Base-by-base conservation (phyloP, 2,329 filamentous ascomycete genomes). In the Bimuria novae-zelandiae region DNA sequence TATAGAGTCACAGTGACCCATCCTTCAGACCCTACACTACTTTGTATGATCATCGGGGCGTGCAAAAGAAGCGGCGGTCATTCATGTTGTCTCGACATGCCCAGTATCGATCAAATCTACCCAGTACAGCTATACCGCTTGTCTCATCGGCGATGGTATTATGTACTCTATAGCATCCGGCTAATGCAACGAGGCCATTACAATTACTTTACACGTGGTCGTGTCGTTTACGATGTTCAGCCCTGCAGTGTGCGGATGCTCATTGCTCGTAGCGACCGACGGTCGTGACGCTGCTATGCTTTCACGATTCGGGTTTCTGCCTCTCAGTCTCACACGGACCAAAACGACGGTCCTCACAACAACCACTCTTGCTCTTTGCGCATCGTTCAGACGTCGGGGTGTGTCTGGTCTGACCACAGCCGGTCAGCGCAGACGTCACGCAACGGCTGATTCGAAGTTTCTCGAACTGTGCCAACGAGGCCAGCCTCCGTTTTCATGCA, bases 381-480 rank as follows among this genome's bases (percentile, higher is more conserved):
- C n/a, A n/a, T n/a, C n/a, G n/a, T n/a, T n/a, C n/a, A n/a, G n/a
- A n/a, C n/a, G n/a, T n/a, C 16, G 7, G 39, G 11, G 5, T 29
- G 7, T 27, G 30, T 36, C 4, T 16, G 30, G 10, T 43, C 25
- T 30, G 11, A 43, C 32, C 7, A 23, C n/a, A 39, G 19, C 43
- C 44, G 12, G 44, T 37, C 27, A 44, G 41, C 27, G 19, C 19
- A 16, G 33, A 46, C 49, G 49, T 46, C 44, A 49, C n/a, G 12
- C 17, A 4, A 42, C 7, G 17, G 14, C 23, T 12, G 23, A 14
- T 17, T 7, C 21, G 39, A 45, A 51, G 14, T n/a, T 49, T 53
- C 44, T 17, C 23, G 51, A 44, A 53, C 2, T 16, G 43, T 29
- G n/a, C 41, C 37, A 29, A 33, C 51, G 40, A 42, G 44, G 27